Evolutionary conservation across 148 eudicot species (phyloP).

Genomic region (Pouteria glomerata): DNA sequence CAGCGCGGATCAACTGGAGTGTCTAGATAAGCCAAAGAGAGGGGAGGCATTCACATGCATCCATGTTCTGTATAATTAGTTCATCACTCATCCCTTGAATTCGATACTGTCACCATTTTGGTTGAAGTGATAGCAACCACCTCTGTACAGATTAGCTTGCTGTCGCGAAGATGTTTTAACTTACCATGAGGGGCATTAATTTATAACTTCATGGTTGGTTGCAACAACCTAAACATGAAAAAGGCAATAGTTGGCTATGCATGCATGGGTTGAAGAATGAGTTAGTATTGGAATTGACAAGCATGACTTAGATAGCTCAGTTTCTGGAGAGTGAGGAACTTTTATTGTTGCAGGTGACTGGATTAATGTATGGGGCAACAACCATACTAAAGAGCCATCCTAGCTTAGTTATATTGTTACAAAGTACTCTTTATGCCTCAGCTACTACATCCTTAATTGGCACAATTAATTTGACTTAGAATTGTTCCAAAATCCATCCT

Average conservation of each 20-base stretch:
- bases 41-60: no score
- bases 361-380: not conserved
- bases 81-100: not conserved
- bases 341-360: not conserved
- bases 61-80: no score
- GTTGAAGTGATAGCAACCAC: not conserved
- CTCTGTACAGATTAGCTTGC: not conserved
- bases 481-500: not conserved
- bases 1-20: no score
- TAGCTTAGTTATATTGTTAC: not conserved
- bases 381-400: constrained; percentile 2
- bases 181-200: constrained; percentile 1
- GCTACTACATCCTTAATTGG: not conserved
- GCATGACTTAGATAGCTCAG: no score
- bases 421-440: constrained; percentile 1
- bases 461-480: not conserved
- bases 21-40: no score
- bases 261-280: no score
- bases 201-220: not conserved
- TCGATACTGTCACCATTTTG: not conserved
- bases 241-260: not conserved
- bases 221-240: not conserved
- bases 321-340: no score
- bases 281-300: no score
- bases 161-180: not conserved